A percentile compares a stretch with the other conserved stretches of the same genome.
Evolutionary conservation across 1,284 basidiomycete genomes (phyloP).

Genomic region (Abortiporus biennis): DNA sequence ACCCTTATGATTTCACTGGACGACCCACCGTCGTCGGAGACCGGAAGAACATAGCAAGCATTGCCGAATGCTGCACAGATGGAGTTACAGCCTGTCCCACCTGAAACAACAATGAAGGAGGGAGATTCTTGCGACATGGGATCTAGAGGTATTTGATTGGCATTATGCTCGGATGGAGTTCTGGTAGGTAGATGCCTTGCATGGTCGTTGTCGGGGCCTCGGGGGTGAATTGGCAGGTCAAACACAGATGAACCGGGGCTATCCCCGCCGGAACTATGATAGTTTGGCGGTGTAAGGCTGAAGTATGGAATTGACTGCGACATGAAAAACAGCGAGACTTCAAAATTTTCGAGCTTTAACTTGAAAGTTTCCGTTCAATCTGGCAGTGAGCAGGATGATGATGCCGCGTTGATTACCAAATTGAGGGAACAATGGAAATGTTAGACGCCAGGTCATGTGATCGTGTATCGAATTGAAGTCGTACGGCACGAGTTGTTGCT

Average conservation of each 20-base stretch:
- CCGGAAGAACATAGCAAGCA: slow-evolving; percentile 72
- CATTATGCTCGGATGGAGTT: not conserved
- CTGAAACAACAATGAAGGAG: slow-evolving; percentile 66
- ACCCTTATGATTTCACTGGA: slow-evolving; percentile 84
- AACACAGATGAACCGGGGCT: slow-evolving; percentile 69
- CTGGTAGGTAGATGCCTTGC: not conserved
- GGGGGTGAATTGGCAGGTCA: slow-evolving; percentile 46
- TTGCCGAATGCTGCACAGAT: slow-evolving; percentile 70
- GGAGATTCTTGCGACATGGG: slow-evolving; percentile 10
- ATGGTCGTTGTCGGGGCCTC: slow-evolving; percentile 1
- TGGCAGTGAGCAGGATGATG: no score
- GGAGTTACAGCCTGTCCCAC: slow-evolving; percentile 79
- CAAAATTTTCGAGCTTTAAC: no score
- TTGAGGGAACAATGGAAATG: no score
- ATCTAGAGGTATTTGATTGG: not conserved
- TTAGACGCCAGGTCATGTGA: no score
- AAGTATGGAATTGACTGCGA: slow-evolving; percentile 20
- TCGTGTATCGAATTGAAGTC: no score
- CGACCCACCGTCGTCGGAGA: slow-evolving; percentile 84
- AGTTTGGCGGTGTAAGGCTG: slow-evolving; percentile 14
- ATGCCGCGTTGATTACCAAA: no score
- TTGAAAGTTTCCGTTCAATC: no score
- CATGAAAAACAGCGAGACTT: no score
- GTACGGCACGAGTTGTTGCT: no score
- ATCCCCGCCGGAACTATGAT: slow-evolving; percentile 20